Percentiles rank a stretch among this genome's conserved stretches.
phyloP scores from a whole-genome alignment of 371 early-diverging fungal genomes.

The Haplosporangium sp. region DNA sequence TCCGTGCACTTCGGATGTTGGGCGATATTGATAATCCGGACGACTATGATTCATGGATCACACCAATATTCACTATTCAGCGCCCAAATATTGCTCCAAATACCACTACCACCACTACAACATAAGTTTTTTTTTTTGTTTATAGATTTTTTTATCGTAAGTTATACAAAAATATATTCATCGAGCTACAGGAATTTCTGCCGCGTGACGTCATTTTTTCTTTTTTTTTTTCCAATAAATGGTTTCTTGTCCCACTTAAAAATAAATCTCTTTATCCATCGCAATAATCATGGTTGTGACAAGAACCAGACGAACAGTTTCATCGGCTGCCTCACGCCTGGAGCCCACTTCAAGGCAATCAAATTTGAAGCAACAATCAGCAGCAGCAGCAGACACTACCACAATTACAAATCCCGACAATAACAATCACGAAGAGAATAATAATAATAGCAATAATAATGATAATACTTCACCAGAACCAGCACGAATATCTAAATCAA shows the following conservation, averaged over 20 bases:
- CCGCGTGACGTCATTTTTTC: background rate
- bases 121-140: too few species aligned
- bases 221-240: background rate
- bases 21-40: constrained; percentile 29
- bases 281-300: background rate
- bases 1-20: constrained; percentile 25
- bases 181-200: too few species aligned
- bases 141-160: too few species aligned
- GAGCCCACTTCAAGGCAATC: background rate
- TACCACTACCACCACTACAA: background rate
- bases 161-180: too few species aligned
- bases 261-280: too few species aligned
- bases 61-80: constrained; percentile 22
- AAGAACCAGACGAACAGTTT: background rate
- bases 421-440: background rate
- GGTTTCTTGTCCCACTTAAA: too few species aligned
- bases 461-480: too few species aligned
- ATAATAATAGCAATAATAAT: too few species aligned
- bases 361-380: background rate
- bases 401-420: background rate
- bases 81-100: constrained; percentile 1
- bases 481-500: background rate
- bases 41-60: constrained; percentile 43
- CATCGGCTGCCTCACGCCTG: background rate
- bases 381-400: background rate